Conservation (phyloP, 2,329 filamentous ascomycete genomes). For the Phialemoniopsis sp. region DNA sequence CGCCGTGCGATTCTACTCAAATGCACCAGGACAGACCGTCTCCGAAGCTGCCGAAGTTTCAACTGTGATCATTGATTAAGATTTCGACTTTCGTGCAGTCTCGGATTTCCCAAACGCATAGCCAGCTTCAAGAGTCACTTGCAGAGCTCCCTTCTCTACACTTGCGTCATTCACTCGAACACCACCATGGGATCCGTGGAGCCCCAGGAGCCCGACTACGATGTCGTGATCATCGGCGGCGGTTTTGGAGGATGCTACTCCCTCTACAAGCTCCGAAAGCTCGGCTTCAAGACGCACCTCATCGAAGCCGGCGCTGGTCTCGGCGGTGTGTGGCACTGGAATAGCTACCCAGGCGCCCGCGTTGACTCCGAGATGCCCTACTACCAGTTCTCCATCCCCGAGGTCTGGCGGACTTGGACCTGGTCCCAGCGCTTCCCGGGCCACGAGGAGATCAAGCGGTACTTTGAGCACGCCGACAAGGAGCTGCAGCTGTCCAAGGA, state of each 20-base stretch:
- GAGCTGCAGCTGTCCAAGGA: conserved; percentile 37
- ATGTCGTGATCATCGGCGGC: conserved; percentile 17
- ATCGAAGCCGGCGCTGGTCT: conserved; percentile 29
- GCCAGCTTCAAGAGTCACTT: too few species aligned
- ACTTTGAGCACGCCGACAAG: conserved; percentile 42
- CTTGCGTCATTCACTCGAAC: too few species aligned
- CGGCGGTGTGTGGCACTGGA: conserved; percentile 40
- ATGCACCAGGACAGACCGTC: too few species aligned
- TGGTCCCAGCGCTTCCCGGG: conserved; percentile 35
- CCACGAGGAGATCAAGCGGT: conserved; percentile 33
- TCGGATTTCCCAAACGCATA: too few species aligned
- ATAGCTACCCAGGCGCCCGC: conserved; percentile 35
- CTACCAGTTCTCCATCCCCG: conserved; percentile 28
- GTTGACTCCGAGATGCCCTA: conserved; percentile 29
- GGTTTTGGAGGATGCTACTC: conserved; percentile 17
- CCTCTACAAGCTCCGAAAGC: conserved; percentile 29
- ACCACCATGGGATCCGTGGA: too few species aligned
- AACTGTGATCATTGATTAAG: too few species aligned
- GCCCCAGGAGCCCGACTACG: too few species aligned
- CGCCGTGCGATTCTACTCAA: too few species aligned
- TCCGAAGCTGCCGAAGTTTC: too few species aligned
- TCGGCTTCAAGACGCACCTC: conserved; percentile 27
- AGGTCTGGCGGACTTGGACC: conserved; percentile 37
- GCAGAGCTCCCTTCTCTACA: too few species aligned
- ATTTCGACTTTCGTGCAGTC: too few species aligned